Evolutionary conservation across 2,329 filamentous ascomycete species (phyloP).

Genomic region (Aspergillus unguis): DNA sequence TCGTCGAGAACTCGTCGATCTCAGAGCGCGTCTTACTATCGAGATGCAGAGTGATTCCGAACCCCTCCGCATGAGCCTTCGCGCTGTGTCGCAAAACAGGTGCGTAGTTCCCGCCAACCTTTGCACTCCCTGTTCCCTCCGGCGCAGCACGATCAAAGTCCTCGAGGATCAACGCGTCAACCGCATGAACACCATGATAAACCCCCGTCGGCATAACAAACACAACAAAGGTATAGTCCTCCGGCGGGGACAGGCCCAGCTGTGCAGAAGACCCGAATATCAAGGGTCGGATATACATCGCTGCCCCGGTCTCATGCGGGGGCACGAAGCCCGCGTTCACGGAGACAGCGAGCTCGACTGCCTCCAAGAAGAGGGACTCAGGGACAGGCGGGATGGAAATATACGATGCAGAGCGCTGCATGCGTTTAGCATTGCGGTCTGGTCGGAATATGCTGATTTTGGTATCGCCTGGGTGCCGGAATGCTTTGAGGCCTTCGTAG

Average conservation of each 20-base stretch:
- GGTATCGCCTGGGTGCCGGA: constrained; percentile 63
- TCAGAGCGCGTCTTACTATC: constrained; percentile 80
- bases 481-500: constrained; percentile 97
- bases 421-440: constrained; percentile 74
- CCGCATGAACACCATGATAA: constrained; percentile 85
- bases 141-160: constrained; percentile 94
- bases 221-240: constrained; percentile 88
- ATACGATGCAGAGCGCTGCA: constrained; percentile 79
- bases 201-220: constrained; percentile 90
- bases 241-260: constrained; percentile 78
- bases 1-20: constrained; percentile 94
- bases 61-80: constrained; percentile 72
- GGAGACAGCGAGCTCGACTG: constrained; percentile 75
- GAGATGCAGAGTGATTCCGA: constrained; percentile 89
- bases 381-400: constrained; percentile 82
- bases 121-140: constrained; percentile 83
- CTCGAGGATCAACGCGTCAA: constrained; percentile 84
- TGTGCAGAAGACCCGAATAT: constrained; percentile 86
- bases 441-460: constrained; percentile 85
- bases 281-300: constrained; percentile 88
- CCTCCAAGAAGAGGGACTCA: constrained; percentile 68
- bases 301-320: constrained; percentile 80
- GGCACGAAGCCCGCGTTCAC: constrained; percentile 90
- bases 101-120: constrained; percentile 94
- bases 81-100: constrained; percentile 87